These are phyloP conservation scores for Tricholoma sp. DNA, from an alignment of 768 basidiomycete genomes.

Conservation along the genomic window DNA sequence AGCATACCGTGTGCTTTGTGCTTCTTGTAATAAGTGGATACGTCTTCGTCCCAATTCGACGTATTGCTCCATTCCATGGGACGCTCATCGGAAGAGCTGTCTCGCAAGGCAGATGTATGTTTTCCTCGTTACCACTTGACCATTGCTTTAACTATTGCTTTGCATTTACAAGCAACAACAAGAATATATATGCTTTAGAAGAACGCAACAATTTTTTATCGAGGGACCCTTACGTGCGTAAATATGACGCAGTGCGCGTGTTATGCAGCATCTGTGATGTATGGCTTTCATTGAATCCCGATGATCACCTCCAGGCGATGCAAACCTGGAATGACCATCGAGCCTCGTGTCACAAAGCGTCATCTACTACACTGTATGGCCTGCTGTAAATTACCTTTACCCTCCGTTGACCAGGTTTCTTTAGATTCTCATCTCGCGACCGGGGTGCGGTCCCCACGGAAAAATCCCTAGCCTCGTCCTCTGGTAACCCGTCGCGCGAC, in stretches of 20 bases:
- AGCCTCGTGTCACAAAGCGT: constrained; percentile 43
- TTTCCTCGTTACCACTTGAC: constrained; percentile 1
- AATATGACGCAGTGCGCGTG: constrained; percentile 68
- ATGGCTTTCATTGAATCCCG: constrained; percentile 57
- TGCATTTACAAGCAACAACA: constrained; percentile 26
- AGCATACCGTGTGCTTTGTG: constrained; percentile 74
- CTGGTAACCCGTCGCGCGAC: neutral
- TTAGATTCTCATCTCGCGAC: neutral
- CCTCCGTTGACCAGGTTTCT: neutral
- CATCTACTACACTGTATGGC: constrained; percentile 11
- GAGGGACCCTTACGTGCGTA: constrained; percentile 64
- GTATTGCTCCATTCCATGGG: constrained; percentile 84
- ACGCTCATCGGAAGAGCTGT: constrained; percentile 80
- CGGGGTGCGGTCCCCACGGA: neutral
- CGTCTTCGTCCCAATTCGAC: constrained; percentile 79
- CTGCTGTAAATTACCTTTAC: neutral
- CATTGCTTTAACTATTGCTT: constrained; percentile 2
- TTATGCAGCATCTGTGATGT: constrained; percentile 64
- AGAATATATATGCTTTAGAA: constrained; percentile 54
- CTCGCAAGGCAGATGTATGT: constrained; percentile 72
- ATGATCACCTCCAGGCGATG: constrained; percentile 56
- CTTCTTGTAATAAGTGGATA: constrained; percentile 82
- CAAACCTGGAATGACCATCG: constrained; percentile 65
- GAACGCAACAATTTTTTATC: constrained; percentile 54
- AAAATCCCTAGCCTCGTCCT: neutral